Evolutionary conservation across 306 rosid genomes (phyloP), one percentile per base, ranked within the genome.

Genomic region (Malus orientalis): DNA sequence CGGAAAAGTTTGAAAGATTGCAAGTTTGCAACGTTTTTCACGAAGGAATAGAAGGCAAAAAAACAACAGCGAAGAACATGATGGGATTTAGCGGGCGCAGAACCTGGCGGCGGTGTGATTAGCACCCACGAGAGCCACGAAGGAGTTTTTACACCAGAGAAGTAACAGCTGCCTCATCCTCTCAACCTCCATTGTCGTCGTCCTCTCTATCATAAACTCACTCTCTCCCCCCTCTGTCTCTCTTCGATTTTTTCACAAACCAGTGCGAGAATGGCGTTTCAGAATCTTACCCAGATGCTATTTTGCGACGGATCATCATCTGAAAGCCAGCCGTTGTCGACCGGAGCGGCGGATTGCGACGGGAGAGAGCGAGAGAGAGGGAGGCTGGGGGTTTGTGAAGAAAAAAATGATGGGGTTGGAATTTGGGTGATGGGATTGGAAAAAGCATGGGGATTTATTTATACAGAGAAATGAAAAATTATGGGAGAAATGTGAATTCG

Each of bases 101-200:
- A 89, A 91, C 70, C 95, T 85, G 74, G 95, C 76, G 32, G 95
- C 84, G 42, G 95, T 88, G 86, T 91, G 97, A 76, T 91, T 91
- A 45, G 88, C 97, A 84, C 95, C 97, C 90, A 84, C 84, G n/a
- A 91, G 91, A 69, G 93, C 84, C 80, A 76, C 92, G 85, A 49
- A 74, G 80, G 84, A 76, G 51, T 68, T 82, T 85, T 81, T 82
- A 65, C 84, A 81, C 81, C 89, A 89, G 1, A 86, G 49, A 42
- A 85, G 76, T 81, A 85, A 78, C 77, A 91, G 75, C 54, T 80
- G 79, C 59, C 63, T 89, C 74, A 76, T 47, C 63, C 94, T 84
- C 80, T 81, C 86, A 42, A 66, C 61, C 82, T 89, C 97, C 94
- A 91, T 91, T 49, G 67, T 36, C 44, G 15, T 44, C 47, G 60